These are phyloP conservation scores for Musa acuminata DNA, from an alignment of 176 grass and related monocot genomes.

Conservation along the genomic window DNA sequence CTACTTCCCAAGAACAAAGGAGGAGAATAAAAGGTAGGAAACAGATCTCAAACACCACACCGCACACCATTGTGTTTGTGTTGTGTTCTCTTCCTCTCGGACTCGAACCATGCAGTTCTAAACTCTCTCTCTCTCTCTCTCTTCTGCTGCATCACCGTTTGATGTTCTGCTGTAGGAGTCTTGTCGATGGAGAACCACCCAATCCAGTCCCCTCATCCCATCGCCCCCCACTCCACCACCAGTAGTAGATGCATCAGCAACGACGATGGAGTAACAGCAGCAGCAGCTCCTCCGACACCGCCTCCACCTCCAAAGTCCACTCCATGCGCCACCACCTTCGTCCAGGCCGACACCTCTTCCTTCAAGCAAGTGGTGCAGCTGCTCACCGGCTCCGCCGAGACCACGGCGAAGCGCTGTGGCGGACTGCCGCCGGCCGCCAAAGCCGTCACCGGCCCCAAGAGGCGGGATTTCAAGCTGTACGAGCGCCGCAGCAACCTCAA, in stretches of 20 bases:
- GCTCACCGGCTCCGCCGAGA: constrained; percentile 68
- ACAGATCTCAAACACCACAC: no score
- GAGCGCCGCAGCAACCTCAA: not conserved
- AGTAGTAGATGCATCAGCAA: not conserved
- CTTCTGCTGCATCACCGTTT: no score
- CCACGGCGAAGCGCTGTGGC: not conserved
- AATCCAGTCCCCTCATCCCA: not conserved
- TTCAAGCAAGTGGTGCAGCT: constrained; percentile 83
- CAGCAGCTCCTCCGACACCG: not conserved
- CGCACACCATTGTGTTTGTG: no score
- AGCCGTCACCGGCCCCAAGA: not conserved
- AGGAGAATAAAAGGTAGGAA: no score
- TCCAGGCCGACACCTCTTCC: constrained; percentile 51
- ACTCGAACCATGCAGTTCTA: no score
- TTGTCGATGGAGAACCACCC: not conserved
- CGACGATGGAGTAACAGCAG: not conserved
- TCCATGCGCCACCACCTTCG: constrained; percentile 53
- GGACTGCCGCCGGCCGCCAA: not conserved
- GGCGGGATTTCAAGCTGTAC: not conserved
- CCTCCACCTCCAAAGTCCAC: constrained; percentile 8
- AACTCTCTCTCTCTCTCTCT: no score
- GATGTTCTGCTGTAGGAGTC: not conserved
- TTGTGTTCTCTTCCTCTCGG: no score
- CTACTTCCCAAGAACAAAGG: no score
- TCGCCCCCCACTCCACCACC: not conserved